phyloP scores from a whole-genome alignment of 768 basidiomycete species.

The Infundibulicybe gibba region DNA sequence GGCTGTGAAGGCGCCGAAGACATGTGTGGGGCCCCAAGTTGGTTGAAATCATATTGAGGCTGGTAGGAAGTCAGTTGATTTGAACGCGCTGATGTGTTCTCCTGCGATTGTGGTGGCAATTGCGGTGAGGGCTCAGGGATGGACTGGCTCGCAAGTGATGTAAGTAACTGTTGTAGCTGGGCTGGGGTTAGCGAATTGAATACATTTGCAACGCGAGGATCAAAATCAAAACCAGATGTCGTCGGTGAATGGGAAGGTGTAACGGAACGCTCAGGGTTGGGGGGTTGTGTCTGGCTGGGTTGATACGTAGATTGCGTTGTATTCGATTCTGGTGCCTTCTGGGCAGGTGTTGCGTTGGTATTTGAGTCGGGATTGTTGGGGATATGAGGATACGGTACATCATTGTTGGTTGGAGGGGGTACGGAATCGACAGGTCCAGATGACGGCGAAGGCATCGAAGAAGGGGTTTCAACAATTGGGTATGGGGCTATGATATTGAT shows the following conservation, averaged over 20 bases:
- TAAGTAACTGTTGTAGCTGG: constrained; percentile 57
- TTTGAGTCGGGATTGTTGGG: constrained; percentile 1
- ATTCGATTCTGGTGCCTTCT: neutral
- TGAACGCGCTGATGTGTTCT: constrained; percentile 6
- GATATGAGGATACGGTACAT: constrained; percentile 4
- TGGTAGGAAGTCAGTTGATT: constrained; percentile 30
- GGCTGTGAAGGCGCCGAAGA: constrained; percentile 6
- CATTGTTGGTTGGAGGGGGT: constrained; percentile 11
- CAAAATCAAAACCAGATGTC: constrained; percentile 24
- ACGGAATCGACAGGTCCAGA: constrained; percentile 31
- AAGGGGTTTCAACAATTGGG: constrained; percentile 45
- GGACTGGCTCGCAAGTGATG: constrained; percentile 34
- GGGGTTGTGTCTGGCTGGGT: constrained; percentile 2
- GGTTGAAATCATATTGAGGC: constrained; percentile 27
- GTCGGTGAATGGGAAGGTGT: constrained; percentile 18
- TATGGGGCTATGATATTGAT: constrained; percentile 29
- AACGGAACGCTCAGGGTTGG: constrained; percentile 15
- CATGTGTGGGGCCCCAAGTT: constrained; percentile 13
- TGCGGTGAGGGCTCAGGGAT: constrained; percentile 20
- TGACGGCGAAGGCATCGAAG: constrained; percentile 30
- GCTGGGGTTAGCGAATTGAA: constrained; percentile 51
- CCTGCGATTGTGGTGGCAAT: constrained; percentile 10
- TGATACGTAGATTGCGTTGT: constrained; percentile 1
- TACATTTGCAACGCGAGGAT: constrained; percentile 44
- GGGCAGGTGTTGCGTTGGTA: neutral